phyloP scores from a whole-genome alignment of 257 asterid species.

The Lycium ferocissimum region DNA sequence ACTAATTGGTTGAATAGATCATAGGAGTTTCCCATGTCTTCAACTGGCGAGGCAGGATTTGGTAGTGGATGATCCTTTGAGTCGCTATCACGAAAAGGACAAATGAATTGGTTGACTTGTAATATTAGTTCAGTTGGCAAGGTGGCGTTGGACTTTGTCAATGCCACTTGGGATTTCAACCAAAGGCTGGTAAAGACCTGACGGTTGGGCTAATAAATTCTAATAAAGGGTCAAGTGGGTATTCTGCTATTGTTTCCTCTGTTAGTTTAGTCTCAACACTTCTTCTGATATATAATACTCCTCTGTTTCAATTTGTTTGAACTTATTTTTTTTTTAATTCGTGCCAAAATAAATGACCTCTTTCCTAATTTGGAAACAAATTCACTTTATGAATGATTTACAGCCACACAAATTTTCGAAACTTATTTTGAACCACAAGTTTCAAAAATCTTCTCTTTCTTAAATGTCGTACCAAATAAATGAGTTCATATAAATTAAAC shows the following conservation, averaged over 20 bases:
- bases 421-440: too few relatives aligned
- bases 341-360: too few relatives aligned
- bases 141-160: slow-evolving; percentile 13
- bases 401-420: too few relatives aligned
- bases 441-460: too few relatives aligned
- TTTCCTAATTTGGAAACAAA: too few relatives aligned
- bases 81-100: slow-evolving; percentile 31
- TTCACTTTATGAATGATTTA: too few relatives aligned
- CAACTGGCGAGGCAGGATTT: slow-evolving; percentile 3
- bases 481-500: too few relatives aligned
- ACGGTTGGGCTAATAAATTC: not conserved
- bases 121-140: slow-evolving; percentile 17
- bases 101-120: slow-evolving; percentile 25
- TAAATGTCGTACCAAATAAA: too few relatives aligned
- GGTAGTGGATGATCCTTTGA: slow-evolving; percentile 13
- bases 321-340: too few relatives aligned
- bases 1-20: not conserved
- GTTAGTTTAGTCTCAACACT: not conserved
- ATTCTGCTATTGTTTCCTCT: not conserved
- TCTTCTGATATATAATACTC: not conserved
- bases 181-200: not conserved
- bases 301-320: too few relatives aligned
- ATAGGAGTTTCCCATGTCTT: slow-evolving; percentile 8
- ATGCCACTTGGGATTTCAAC: slow-evolving; percentile 23
- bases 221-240: not conserved